These are phyloP conservation scores for Leccinum solheimii DNA, from an alignment of 1,284 basidiomycete species.

Conservation along the genomic window DNA sequence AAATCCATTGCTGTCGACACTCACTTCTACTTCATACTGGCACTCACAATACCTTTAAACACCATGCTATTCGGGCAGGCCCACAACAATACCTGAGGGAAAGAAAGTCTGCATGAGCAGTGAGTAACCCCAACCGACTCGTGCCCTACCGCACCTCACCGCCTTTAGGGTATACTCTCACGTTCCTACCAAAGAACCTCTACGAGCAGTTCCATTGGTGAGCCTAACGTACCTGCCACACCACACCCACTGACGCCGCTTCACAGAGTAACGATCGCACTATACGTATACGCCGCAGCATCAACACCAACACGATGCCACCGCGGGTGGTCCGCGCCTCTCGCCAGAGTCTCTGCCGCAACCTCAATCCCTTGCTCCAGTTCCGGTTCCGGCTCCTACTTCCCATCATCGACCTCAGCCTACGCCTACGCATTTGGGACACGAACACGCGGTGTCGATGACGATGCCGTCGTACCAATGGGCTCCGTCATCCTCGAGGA, in stretches of 20 bases:
- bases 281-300: conserved; percentile 30
- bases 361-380: not conserved
- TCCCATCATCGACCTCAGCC: not conserved
- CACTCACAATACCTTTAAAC: conserved; percentile 41
- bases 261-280: conserved; percentile 17
- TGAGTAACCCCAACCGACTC: conserved; percentile 43
- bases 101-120: conserved; percentile 48
- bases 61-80: conserved; percentile 29
- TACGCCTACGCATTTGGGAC: not conserved
- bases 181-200: not conserved
- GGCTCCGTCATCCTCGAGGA: not conserved
- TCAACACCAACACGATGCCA: not conserved
- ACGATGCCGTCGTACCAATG: not conserved
- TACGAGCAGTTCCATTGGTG: not conserved
- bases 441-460: not conserved
- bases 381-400: not conserved
- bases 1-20: too few relatives aligned
- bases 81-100: conserved; percentile 44
- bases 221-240: not conserved
- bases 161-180: not conserved
- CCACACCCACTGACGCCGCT: not conserved
- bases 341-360: not conserved
- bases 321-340: not conserved
- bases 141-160: not conserved
- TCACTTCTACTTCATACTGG: not conserved